Conservation (phyloP, 1,139 yeast species). For the Yarrowia galli region DNA sequence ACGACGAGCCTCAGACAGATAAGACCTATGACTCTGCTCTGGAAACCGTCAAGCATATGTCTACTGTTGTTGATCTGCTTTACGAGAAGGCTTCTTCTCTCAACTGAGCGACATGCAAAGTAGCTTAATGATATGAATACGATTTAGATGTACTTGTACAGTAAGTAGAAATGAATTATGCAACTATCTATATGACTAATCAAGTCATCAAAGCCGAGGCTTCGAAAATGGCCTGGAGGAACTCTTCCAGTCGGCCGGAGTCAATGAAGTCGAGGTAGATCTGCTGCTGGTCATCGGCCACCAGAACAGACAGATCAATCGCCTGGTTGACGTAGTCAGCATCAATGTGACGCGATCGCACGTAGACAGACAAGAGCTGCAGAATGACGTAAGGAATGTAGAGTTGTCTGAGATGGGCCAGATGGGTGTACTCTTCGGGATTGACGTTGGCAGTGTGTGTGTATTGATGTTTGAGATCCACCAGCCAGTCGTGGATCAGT, state of each 20-base stretch:
- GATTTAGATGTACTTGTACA: no score
- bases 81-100: conserved; percentile 89
- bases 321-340: conserved; percentile 59
- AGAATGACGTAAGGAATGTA: conserved; percentile 79
- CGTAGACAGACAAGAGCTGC: conserved; percentile 64
- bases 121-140: conserved; percentile 8
- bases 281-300: conserved; percentile 59
- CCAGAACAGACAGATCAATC: conserved; percentile 61
- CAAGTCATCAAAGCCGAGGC: conserved; percentile 50
- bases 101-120: background rate
- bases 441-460: background rate
- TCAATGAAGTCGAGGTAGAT: conserved; percentile 63
- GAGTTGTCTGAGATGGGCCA: conserved; percentile 45
- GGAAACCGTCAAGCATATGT: conserved; percentile 85
- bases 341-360: conserved; percentile 51
- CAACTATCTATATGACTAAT: no score
- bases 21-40: conserved; percentile 89
- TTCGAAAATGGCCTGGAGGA: conserved; percentile 65
- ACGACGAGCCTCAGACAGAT: conserved; percentile 87
- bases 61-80: conserved; percentile 85
- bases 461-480: conserved; percentile 43
- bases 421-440: conserved; percentile 5
- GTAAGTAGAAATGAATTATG: no score
- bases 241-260: conserved; percentile 69
- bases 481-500: conserved; percentile 58